Evolutionary conservation across 1,139 yeast species (phyloP), one percentile per base, ranked within the genome.

Genomic region (Kodamaea derodonti): DNA sequence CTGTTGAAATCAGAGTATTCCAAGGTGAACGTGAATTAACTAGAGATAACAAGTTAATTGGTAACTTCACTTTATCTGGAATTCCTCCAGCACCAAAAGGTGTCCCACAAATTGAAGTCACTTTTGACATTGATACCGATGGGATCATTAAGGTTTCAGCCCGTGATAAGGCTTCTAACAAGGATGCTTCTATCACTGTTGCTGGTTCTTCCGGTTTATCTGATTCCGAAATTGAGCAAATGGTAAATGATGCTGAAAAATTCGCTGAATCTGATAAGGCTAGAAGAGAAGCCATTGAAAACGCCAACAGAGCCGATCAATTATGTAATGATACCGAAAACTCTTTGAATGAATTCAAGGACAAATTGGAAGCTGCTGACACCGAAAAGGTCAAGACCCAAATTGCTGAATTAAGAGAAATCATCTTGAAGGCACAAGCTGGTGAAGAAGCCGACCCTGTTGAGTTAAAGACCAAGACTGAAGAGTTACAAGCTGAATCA

Each of bases 1-100:
- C 97, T 51, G 97, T 92, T 51, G 97, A 90, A 72, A 90, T 92
- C 66, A 84, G 97, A 73, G 97, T 92, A 39, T 92, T 86, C 96
- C 97, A 92, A 77, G 98, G 98, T 76, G 98, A 92, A 78, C 86
- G 98, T 78, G 97, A 92, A 71, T 82, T 92, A 59, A 95, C 94
- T 57, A 84, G 95, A 73, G 97, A 92, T 77, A 92, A 92, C 84
- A 92, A 92, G 75, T 78, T 90, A 67, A 90, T 92, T 65, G 98
- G 98, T 68, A 90, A 92, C 84, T 88, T 90, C 69, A 86, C 95
- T 45, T 78, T 90, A 58, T 75, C 92, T 51, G 97, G 97, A 65
- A 90, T 90, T 49, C 95, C 97, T 70, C 96, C 97, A 54, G 97
- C 97, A 56, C 96, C 97, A 72, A 90, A 88, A 81, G 98, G 98